phyloP scores from a whole-genome alignment of 2,329 filamentous ascomycete species.

The Verruconis gallopava region DNA sequence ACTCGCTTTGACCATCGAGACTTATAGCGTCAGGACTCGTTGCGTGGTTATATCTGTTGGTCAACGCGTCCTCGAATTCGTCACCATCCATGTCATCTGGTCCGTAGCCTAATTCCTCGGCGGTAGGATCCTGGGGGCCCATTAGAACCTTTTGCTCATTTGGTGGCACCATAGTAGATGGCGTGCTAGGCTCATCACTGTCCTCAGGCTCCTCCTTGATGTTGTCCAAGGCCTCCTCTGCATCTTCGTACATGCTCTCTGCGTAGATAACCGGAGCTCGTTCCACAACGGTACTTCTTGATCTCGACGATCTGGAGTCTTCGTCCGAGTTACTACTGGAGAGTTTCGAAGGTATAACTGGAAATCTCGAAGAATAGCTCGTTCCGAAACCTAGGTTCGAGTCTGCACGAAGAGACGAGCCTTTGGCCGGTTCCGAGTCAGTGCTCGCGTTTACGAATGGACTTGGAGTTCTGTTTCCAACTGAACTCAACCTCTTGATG shows the following conservation, averaged over 20 bases:
- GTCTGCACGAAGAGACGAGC: no score
- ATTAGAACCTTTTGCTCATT: conserved; percentile 8
- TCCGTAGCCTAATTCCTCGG: conserved; percentile 22
- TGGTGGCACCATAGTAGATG: conserved; percentile 1
- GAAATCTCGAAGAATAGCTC: no score
- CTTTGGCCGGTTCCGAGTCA: conserved; percentile 39
- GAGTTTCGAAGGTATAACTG: no score
- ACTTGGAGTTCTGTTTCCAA: conserved; percentile 56
- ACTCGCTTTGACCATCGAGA: conserved; percentile 8
- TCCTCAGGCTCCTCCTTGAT: conserved; percentile 11
- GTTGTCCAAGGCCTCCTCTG: conserved; percentile 16
- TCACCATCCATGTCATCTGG: conserved; percentile 26
- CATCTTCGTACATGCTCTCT: conserved; percentile 17
- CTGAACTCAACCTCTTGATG: conserved; percentile 61
- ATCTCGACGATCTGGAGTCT: background rate
- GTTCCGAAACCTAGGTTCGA: no score
- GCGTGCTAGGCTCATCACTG: conserved; percentile 7
- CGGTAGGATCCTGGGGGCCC: conserved; percentile 10
- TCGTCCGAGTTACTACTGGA: conserved; percentile 1
- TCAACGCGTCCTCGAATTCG: conserved; percentile 19
- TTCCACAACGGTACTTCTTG: background rate
- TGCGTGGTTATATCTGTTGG: conserved; percentile 14
- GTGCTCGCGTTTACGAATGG: conserved; percentile 65
- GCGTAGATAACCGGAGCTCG: conserved; percentile 9
- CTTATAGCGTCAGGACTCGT: conserved; percentile 8